Conservation (phyloP, 2,329 filamentous ascomycete genomes). For the Diaporthe sp. region DNA sequence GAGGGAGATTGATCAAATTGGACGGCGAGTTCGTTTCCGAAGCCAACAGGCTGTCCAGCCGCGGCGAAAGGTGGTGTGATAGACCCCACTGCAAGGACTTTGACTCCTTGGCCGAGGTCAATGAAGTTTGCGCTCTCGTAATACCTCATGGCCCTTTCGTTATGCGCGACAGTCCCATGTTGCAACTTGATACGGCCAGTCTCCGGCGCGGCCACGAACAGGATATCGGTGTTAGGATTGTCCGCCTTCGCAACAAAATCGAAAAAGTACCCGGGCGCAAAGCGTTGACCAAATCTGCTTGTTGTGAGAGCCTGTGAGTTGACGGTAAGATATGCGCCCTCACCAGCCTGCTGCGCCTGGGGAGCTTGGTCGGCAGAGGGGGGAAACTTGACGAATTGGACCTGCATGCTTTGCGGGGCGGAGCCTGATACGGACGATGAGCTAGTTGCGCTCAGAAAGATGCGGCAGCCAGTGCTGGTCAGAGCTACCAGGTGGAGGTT, state of each 20-base stretch:
- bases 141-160: slow-evolving; percentile 67
- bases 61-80: slow-evolving; percentile 81
- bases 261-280: slow-evolving; percentile 91
- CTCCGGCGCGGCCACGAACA: slow-evolving; percentile 92
- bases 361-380: slow-evolving; percentile 60
- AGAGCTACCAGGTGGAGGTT: slow-evolving; percentile 92
- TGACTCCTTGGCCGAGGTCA: slow-evolving; percentile 73
- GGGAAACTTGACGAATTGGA: slow-evolving; percentile 97
- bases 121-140: slow-evolving; percentile 87
- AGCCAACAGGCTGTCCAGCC: slow-evolving; percentile 78
- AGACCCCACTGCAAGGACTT: slow-evolving; percentile 83
- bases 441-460: slow-evolving; percentile 92
- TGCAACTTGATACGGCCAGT: slow-evolving; percentile 83
- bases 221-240: slow-evolving; percentile 70
- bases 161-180: slow-evolving; percentile 55
- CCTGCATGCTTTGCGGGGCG: slow-evolving; percentile 94
- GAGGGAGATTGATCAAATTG: slow-evolving; percentile 88
- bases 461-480: slow-evolving; percentile 89
- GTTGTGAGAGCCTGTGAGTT: slow-evolving; percentile 63
- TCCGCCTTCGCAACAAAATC: slow-evolving; percentile 77
- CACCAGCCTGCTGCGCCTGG: slow-evolving; percentile 51
- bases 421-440: slow-evolving; percentile 75
- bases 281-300: slow-evolving; percentile 71
- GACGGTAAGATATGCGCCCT: slow-evolving; percentile 59
- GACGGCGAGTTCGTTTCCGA: slow-evolving; percentile 95